Base-by-base conservation (phyloP, 495 filamentous ascomycete genomes). In the Tuber brumale region DNA sequence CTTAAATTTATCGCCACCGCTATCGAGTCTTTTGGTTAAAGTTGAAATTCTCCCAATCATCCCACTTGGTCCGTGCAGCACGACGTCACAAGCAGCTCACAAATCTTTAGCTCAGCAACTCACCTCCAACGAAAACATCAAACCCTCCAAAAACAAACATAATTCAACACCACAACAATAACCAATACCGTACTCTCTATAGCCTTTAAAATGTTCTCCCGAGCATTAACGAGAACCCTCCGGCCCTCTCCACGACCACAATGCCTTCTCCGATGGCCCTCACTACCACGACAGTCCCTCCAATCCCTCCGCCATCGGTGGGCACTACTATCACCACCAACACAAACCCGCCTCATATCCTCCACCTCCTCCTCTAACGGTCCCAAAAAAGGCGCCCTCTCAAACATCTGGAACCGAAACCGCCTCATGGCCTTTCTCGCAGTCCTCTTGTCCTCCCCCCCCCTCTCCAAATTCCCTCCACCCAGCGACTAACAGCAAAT, bases 361-460 rank as follows among this genome's bases (percentile, higher is more conserved):
- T 66, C 57, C 57, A 12, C 46, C 21, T 45, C 46, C 19, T 51
- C 48, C 48, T 66, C 57, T 66, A 12, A n/a, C 3, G 27, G n/a
- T 2, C 27, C 57, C 10, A 18, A 12, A 8, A n/a, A 46, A 5
- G 71, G 57, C 9, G 27, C 44, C 9, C 43, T 74, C 0, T 35
- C 45, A 3, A 44, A 23, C 10, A 42, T 43, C 2, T 80, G 72
- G 73, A 79, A 70, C 41, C 74, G 48, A 37, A 80, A 72, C 73
- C 72, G 46, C n/a, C 46, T 71, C 44, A 61, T 80, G 70, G 61
- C 61, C 10, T 44, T 79, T 14, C 23, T 80, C 6, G 78, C 78
- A 19, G 37, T 80, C 37, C 43, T 80, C 23, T 70, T 70, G 61
- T 75, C 70, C 37, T 37, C 74, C n/a, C n/a, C 27, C 41, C n/a